Evolutionary conservation across 352 stramenopile species (phyloP), one percentile per base, ranked within the genome.

Genomic region (Pythium sp.): DNA sequence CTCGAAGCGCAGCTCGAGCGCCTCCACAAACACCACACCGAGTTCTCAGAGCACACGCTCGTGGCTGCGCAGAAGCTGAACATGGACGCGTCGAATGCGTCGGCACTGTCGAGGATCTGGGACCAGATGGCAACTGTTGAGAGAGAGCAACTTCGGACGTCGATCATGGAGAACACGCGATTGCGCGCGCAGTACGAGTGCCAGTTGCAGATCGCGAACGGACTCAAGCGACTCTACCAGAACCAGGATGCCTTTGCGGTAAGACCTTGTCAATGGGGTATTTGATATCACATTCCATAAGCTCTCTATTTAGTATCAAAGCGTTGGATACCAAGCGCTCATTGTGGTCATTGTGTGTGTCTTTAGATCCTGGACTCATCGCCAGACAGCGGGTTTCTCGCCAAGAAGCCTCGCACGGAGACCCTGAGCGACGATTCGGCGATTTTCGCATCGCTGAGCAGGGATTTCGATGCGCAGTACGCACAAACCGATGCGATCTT

Each of bases 201-300:
- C 61, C 76, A 82, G 62, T 66, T 82, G 2, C 73, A 69, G 32
- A 67, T 77, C 6, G 68, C 77, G 5, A 77, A 80, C 36, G 55
- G 78, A 34, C 72, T 80, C 30, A 70, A 82, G 59, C 64, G 65
- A 14, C 71, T 71, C 20, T 80, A 80, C 53, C 67, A 68, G 49
- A 78, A 72, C 43, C 60, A 65, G 26, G 26, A 46, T 5, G 43
- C 47, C 14, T 62, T 62, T 18, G 46, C 43, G 60, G 60, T 65
- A n/a, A 20, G 43, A 55, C 2, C 5, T 7, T 61, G 28, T 47
- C 22, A 14, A 7, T 46, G 34, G 34, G n/a, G 28, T 7, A 3
- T 8, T 47, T 28, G 9, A 7, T 24, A 12, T 32, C 26, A 49
- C 24, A 26, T 26, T 32, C 56, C 3, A 18, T 18, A 2, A 34